Conservation (phyloP, 225 moss, liverwort and hornwort genomes). For the Sphagnum tenellum region DNA sequence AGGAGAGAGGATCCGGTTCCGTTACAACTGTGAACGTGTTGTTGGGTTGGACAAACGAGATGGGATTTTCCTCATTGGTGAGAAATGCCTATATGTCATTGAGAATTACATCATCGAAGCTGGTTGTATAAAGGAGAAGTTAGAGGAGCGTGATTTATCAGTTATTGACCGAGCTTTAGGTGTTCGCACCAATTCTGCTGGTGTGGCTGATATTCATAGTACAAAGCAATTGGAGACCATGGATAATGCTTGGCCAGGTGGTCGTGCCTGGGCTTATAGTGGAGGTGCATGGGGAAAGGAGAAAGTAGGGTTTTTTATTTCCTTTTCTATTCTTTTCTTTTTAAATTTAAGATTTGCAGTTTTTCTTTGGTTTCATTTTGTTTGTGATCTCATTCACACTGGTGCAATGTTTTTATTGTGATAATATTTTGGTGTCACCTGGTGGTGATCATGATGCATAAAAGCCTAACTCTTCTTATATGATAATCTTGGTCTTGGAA, state of each 20-base stretch:
- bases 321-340: too few relatives aligned
- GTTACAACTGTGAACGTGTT: conserved; percentile 89
- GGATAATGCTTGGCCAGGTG: conserved; percentile 66
- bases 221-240: conserved; percentile 19
- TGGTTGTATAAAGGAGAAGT: conserved; percentile 83
- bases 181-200: conserved; percentile 74
- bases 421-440: too few relatives aligned
- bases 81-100: conserved; percentile 77
- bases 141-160: conserved; percentile 64
- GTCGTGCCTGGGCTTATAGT: conserved; percentile 88
- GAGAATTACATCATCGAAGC: conserved; percentile 76
- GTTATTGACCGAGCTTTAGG: conserved; percentile 82
- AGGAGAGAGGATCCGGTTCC: conserved; percentile 69
- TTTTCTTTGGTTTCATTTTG: too few relatives aligned
- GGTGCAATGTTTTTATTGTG: too few relatives aligned
- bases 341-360: too few relatives aligned
- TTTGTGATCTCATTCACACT: too few relatives aligned
- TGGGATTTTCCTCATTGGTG: conserved; percentile 86
- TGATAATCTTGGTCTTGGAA: too few relatives aligned
- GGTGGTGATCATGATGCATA: too few relatives aligned
- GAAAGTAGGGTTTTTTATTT: conserved; percentile 13
- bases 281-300: conserved; percentile 89
- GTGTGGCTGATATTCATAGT: conserved; percentile 46
- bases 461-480: too few relatives aligned
- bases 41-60: conserved; percentile 90